These are phyloP conservation scores for Gremmenia infestans DNA, from an alignment of 2,329 filamentous ascomycete species.

Conservation along the genomic window DNA sequence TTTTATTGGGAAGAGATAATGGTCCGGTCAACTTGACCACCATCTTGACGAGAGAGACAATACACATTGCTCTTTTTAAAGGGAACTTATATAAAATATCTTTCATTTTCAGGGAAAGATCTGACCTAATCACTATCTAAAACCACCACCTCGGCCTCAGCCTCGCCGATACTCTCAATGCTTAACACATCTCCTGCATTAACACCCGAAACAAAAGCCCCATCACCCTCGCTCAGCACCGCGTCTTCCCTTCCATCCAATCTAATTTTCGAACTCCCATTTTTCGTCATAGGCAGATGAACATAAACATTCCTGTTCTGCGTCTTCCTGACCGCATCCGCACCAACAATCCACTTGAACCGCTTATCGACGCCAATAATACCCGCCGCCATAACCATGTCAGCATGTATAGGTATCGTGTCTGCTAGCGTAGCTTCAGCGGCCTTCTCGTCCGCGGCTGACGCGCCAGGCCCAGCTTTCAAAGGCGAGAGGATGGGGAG, in stretches of 20 bases:
- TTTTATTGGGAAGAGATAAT: too few species aligned
- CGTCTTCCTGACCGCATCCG: conserved; percentile 42
- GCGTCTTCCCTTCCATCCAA: conserved; percentile 62
- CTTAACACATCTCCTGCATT: conserved; percentile 58
- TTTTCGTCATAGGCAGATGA: conserved; percentile 75
- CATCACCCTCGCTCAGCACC: conserved; percentile 71
- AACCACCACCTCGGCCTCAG: conserved; percentile 51
- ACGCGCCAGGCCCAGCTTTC: conserved; percentile 59
- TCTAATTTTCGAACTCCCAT: conserved; percentile 66
- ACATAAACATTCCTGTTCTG: conserved; percentile 69
- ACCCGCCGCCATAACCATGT: conserved; percentile 76
- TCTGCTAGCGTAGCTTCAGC: conserved; percentile 55
- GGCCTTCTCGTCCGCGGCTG: conserved; percentile 55
- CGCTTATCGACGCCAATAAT: conserved; percentile 60
- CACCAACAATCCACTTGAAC: conserved; percentile 71
- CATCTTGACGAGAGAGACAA: not conserved
- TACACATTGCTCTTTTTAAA: not conserved
- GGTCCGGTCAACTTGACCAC: too few species aligned
- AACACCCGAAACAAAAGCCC: conserved; percentile 66
- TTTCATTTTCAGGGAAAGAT: not conserved
- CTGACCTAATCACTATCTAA: conserved; percentile 25
- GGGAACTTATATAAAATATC: not conserved
- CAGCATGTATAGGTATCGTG: conserved; percentile 80
- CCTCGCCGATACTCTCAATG: conserved; percentile 64
- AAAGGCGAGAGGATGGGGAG: conserved; percentile 73